Conservation (phyloP, 2,329 filamentous ascomycete genomes). For the Penicillium frequentans region DNA sequence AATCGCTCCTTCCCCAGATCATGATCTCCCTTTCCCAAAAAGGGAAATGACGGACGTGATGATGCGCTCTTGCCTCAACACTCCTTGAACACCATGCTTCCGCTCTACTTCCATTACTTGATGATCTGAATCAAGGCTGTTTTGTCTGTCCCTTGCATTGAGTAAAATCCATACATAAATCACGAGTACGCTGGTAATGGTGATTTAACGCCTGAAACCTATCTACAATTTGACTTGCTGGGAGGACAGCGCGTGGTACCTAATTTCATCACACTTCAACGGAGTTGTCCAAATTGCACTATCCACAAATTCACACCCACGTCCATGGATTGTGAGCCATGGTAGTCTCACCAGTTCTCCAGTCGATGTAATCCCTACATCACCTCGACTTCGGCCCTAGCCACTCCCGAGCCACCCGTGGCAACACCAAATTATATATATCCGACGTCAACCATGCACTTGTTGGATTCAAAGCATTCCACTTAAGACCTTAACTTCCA, state of each 20-base stretch:
- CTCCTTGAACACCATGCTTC: too few relatives aligned
- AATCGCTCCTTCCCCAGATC: background rate
- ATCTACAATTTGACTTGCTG: too few relatives aligned
- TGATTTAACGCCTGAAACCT: too few relatives aligned
- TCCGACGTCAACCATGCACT: background rate
- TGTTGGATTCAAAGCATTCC: too few relatives aligned
- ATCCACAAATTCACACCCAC: background rate
- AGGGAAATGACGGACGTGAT: background rate
- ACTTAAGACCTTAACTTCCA: too few relatives aligned
- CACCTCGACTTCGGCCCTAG: background rate
- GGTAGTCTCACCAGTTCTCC: background rate
- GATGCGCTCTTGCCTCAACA: background rate
- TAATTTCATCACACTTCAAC: too few relatives aligned
- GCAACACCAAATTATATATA: background rate
- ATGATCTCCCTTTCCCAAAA: background rate
- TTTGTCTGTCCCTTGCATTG: too few relatives aligned
- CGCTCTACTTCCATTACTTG: too few relatives aligned
- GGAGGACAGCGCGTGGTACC: too few relatives aligned
- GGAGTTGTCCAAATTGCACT: background rate
- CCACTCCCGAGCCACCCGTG: slow-evolving; percentile 1
- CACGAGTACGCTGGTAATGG: too few relatives aligned
- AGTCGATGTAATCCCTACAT: background rate
- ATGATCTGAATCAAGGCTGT: too few relatives aligned
- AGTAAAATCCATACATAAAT: too few relatives aligned
- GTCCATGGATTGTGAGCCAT: background rate